These are phyloP conservation scores for Scalesia atractyloides DNA, from an alignment of 129 eudicot species.

Conservation along the genomic window DNA sequence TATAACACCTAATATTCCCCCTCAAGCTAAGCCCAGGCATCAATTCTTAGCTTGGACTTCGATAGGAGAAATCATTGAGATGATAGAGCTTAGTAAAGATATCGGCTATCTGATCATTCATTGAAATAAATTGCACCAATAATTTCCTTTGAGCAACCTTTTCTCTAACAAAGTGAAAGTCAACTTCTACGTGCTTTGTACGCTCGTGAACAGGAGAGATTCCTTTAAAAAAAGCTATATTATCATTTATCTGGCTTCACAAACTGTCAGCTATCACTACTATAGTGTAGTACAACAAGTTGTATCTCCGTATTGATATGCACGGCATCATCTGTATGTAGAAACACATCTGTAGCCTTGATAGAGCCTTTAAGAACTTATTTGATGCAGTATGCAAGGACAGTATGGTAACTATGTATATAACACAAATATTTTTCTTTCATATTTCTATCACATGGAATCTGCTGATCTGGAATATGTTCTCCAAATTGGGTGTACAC, in stretches of 20 bases:
- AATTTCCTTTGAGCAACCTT: too few relatives aligned
- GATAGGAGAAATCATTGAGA: too few relatives aligned
- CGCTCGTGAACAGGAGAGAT: slow-evolving; percentile 17
- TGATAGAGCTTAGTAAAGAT: too few relatives aligned
- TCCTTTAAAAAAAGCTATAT: slow-evolving; percentile 14
- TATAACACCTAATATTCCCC: too few relatives aligned
- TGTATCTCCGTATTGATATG: slow-evolving; percentile 30
- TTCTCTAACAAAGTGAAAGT: too few relatives aligned
- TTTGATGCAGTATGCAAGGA: slow-evolving; percentile 17
- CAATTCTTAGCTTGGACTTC: too few relatives aligned
- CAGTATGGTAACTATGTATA: slow-evolving; percentile 22
- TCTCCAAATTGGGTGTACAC: slow-evolving; percentile 8
- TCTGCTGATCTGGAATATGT: slow-evolving; percentile 32
- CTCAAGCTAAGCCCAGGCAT: too few relatives aligned
- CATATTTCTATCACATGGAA: slow-evolving; percentile 22
- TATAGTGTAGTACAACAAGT: slow-evolving; percentile 24
- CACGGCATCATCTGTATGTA: slow-evolving; percentile 9
- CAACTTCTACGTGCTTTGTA: too few relatives aligned
- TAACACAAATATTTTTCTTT: slow-evolving; percentile 14
- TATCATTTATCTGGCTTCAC: slow-evolving; percentile 26
- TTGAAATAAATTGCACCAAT: too few relatives aligned
- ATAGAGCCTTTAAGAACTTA: slow-evolving; percentile 5
- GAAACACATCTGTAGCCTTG: slow-evolving; percentile 31
- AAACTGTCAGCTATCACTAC: not conserved
- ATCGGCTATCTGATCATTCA: too few relatives aligned